Evolutionary conservation across 257 asterid species (phyloP).

Genomic region (Solanum sitiens): DNA sequence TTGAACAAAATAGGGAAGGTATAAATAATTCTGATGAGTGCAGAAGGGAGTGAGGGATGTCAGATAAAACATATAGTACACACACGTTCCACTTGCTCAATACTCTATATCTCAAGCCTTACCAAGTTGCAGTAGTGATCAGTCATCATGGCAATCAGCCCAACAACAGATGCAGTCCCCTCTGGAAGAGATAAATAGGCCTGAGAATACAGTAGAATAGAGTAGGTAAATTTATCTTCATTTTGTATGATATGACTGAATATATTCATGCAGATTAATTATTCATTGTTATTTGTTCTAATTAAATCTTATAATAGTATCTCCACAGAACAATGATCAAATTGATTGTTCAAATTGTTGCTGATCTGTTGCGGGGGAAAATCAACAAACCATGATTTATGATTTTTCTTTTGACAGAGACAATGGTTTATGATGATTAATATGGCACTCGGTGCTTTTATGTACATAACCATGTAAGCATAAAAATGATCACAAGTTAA

Average conservation of each 20-base stretch:
- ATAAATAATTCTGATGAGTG: not conserved
- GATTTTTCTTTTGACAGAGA: not conserved
- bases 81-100: not conserved
- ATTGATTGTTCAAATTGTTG: not conserved
- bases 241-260: not conserved
- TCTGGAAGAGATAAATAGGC: conserved; percentile 96
- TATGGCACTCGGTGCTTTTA: not conserved
- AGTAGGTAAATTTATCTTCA: not conserved
- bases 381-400: not conserved
- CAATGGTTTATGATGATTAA: not conserved
- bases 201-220: conserved; percentile 33
- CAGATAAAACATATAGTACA: not conserved
- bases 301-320: not conserved
- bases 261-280: not conserved
- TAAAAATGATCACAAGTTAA: not conserved
- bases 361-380: not conserved
- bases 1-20: not conserved
- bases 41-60: not conserved
- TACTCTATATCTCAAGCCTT: conserved; percentile 7
- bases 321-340: not conserved
- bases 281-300: not conserved
- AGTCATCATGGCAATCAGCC: conserved; percentile 92
- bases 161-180: conserved; percentile 85
- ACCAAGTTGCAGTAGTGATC: conserved; percentile 93
- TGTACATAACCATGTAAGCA: not conserved